Evolutionary conservation across 2,329 filamentous ascomycete genomes (phyloP).

Genomic region (Penicillium sclerotiorum): DNA sequence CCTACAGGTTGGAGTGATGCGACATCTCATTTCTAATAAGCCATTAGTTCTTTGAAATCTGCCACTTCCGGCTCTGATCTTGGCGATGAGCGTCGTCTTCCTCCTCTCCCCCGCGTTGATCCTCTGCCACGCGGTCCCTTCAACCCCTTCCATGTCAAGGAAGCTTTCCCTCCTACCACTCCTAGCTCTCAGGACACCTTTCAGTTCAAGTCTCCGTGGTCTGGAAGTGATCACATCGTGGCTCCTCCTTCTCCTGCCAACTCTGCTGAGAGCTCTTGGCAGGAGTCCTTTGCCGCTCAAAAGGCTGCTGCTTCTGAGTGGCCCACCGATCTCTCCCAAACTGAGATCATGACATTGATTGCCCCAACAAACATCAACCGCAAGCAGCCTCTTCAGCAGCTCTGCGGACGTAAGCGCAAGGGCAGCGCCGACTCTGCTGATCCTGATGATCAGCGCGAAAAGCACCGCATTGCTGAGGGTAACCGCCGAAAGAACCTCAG

Average conservation of each 20-base stretch:
- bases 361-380: conserved; percentile 41
- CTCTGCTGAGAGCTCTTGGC: conserved; percentile 41
- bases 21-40: not conserved
- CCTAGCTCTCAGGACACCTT: conserved; percentile 38
- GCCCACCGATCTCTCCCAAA: conserved; percentile 36
- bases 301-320: conserved; percentile 32
- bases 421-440: conserved; percentile 34
- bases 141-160: conserved; percentile 37
- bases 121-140: conserved; percentile 43
- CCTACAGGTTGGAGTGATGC: not conserved
- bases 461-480: conserved; percentile 45
- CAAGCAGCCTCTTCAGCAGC: conserved; percentile 42
- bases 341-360: conserved; percentile 39
- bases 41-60: conserved; percentile 23
- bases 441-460: conserved; percentile 42
- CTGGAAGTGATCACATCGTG: conserved; percentile 30
- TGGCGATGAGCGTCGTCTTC: conserved; percentile 39
- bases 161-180: conserved; percentile 34
- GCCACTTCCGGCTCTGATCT: conserved; percentile 27
- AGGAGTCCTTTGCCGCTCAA: conserved; percentile 35
- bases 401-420: conserved; percentile 45
- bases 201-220: conserved; percentile 37
- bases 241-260: conserved; percentile 42
- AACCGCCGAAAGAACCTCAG: conserved; percentile 45
- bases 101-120: conserved; percentile 41